Evolutionary conservation across 2,329 filamentous ascomycete species (phyloP).

Genomic region (Corniculantispora saksenae): DNA sequence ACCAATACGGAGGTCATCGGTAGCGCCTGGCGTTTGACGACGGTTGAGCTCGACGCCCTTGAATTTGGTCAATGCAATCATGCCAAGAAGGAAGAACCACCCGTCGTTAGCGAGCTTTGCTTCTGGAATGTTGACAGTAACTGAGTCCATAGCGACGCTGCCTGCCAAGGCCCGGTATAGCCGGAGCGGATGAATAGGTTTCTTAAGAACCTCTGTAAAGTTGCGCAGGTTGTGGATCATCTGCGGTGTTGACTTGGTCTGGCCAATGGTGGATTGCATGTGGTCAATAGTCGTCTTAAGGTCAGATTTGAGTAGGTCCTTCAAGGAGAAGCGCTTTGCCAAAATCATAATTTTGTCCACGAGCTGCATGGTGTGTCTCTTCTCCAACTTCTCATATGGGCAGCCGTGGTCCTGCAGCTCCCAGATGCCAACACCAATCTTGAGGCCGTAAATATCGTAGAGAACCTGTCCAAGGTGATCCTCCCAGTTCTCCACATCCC

Average conservation of each 20-base stretch:
- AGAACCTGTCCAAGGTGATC: conserved; percentile 83
- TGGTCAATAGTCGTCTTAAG: conserved; percentile 89
- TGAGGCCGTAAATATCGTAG: conserved; percentile 80
- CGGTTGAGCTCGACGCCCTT: conserved; percentile 69
- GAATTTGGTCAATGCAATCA: conserved; percentile 86
- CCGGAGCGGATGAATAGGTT: conserved; percentile 77
- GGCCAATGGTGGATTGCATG: conserved; percentile 83
- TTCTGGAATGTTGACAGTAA: conserved; percentile 68
- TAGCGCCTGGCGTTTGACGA: conserved; percentile 74
- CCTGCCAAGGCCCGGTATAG: conserved; percentile 82
- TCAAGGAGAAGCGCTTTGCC: conserved; percentile 81
- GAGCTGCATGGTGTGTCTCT: conserved; percentile 75
- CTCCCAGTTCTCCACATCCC: conserved; percentile 78
- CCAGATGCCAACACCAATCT: conserved; percentile 67
- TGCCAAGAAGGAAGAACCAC: conserved; percentile 90
- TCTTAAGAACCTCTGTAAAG: conserved; percentile 78
- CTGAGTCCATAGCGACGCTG: conserved; percentile 70
- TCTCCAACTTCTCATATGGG: conserved; percentile 74
- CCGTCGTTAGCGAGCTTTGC: conserved; percentile 75
- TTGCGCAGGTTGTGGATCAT: conserved; percentile 87
- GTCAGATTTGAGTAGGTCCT: conserved; percentile 88
- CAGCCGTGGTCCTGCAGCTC: conserved; percentile 80
- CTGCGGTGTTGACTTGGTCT: conserved; percentile 74
- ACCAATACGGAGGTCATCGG: conserved; percentile 80
- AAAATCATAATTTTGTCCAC: conserved; percentile 82